Base-by-base conservation (phyloP, 345 rosid genomes). In the Geranium brycei region DNA sequence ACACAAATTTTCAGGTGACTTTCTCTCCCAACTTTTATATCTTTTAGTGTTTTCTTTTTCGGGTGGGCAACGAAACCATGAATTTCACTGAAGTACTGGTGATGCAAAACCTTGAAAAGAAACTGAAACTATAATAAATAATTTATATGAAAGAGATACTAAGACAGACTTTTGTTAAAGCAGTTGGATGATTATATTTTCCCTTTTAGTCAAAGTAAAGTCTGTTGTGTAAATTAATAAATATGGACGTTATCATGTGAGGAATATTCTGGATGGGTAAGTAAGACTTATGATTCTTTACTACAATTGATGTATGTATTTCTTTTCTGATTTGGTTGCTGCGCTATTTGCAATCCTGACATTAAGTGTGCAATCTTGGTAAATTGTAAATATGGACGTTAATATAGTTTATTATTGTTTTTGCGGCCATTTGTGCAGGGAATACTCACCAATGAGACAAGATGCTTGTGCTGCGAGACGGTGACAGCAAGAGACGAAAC, bases 401-500 rank as follows among this genome's bases (percentile, higher is more conserved):
- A 47, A 47, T 47, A 13, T 47, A 8, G 14, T 47, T 47, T 47
- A 47, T 47, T 7, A 2, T 8, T 1, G 0, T 47, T 41, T 13
- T 47, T 1, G 10, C 11, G 53, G 53, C 23, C 73, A 30, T 32
- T 70, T 70, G 69, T 40, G 30, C 84, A 91, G 99, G 97, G 99
- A 62, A 91, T 91, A 73, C 96, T 95, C 70, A 95, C 99, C 63
- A 95, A 95, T 63, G 99, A 95, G 85, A 95, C 99, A 19, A 88
- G 86, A 78, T 95, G 99, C 75, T 79, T 95, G 68, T 87, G 85
- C 23, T 95, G 99, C 31, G 99, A 95, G 71, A 95, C 96, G 0
- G 97, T 95, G 74, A 95, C 99, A 56, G 99, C 96, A 51, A 88
- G 99, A 77, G 99, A 95, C 57, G 99, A 95, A 77, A 95, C 93